Evolutionary conservation across 129 eudicot species (phyloP), one percentile per base, ranked within the genome.

Genomic region (Calendula officinalis): DNA sequence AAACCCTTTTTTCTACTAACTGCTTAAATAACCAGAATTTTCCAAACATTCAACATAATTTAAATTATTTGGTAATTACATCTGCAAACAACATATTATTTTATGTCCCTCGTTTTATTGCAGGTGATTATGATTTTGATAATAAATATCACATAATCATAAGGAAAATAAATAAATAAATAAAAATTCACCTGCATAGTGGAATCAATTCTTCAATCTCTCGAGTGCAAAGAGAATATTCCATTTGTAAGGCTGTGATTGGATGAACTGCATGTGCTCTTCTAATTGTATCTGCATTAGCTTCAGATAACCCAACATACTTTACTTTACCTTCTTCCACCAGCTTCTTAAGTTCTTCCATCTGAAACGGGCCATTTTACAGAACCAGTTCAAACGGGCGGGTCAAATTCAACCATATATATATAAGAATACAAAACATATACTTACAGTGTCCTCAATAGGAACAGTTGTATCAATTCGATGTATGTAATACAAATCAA

Each of bases 221-320:
- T 37, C 91, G 81, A 14, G 88, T 81, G 88, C 95, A 87, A 43
- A 87, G 60, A 30, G 95, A 81, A 74, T 82, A 87, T 80, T 87
- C 91, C 88, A 87, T 84, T 57, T 87, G 84, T 53, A 87, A 54
- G 50, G 91, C 83, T 15, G 88, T 81, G 16, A 84, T 69, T 1
- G 91, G 95, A 77, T 87, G 91, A 76, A 87, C 71, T 11, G 84
- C 82, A 12, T 87, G 88, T 42, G 95, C 95, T 56, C 95, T 84
- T 76, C 72, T 76, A 56, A 87, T 69, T 4, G 95, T 81, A 78
- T 84, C 95, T 36, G 69, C 81, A 22, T 86, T 87, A 33, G 91
- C 91, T 67, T 87, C 95, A 65, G 90, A 87, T 64, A 87, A 56
- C 39, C 95, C 90, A 52, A 87, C 78, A 76, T 83, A 83, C 60